Evolutionary conservation across 2,329 filamentous ascomycete genomes (phyloP).

Genomic region (Fusarium dimerum): DNA sequence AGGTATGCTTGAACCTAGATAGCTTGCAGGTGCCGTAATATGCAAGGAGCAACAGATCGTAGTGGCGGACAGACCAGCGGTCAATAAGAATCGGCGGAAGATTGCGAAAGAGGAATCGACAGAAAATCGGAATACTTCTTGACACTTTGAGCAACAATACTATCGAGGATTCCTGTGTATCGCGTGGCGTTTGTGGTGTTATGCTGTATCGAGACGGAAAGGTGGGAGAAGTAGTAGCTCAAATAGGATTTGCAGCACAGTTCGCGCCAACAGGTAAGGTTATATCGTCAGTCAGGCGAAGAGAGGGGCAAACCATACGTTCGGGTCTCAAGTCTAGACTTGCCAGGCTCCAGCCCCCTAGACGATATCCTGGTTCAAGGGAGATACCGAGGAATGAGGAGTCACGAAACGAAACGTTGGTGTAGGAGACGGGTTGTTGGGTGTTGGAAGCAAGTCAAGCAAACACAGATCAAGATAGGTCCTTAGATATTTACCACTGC

Average conservation of each 20-base stretch:
- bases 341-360: not conserved
- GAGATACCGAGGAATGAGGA: not conserved
- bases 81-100: no score
- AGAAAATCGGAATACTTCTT: no score
- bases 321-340: slow-evolving; percentile 9
- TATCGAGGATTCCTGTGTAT: no score
- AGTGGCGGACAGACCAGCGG: no score
- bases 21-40: no score
- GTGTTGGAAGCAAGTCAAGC: not conserved
- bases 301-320: slow-evolving; percentile 22
- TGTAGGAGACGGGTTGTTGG: not conserved
- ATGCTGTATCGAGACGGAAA: not conserved
- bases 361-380: not conserved
- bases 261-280: slow-evolving; percentile 26
- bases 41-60: no score
- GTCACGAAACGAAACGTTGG: not conserved
- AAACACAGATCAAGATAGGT: not conserved
- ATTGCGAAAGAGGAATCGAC: no score
- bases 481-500: not conserved
- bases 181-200: not conserved
- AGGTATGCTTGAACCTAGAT: no score
- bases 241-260: slow-evolving; percentile 16
- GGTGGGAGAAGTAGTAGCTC: not conserved
- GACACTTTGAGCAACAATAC: no score
- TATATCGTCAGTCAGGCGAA: slow-evolving; percentile 18